Conservation (phyloP, 1,139 yeast genomes). For the Debaryomyces fabryi region DNA sequence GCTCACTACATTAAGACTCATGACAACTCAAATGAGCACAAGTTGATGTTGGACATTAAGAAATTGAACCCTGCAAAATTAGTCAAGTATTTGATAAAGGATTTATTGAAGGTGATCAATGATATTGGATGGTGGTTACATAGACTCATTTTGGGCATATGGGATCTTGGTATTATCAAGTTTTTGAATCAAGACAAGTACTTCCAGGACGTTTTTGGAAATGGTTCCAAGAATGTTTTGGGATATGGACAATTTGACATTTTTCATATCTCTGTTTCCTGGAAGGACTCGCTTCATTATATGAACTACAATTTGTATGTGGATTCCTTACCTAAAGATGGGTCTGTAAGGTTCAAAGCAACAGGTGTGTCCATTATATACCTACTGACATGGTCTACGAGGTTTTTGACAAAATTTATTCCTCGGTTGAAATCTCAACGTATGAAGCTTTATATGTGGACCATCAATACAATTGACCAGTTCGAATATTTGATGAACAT, state of each 20-base stretch:
- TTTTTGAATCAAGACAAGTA: slow-evolving; percentile 46
- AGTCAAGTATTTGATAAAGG: slow-evolving; percentile 53
- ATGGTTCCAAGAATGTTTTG: slow-evolving; percentile 15
- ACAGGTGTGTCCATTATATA: slow-evolving; percentile 46
- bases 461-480: slow-evolving; percentile 62
- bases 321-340: slow-evolving; percentile 25
- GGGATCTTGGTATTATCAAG: slow-evolving; percentile 71
- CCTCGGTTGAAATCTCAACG: slow-evolving; percentile 44
- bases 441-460: slow-evolving; percentile 75
- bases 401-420: slow-evolving; percentile 38
- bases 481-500: slow-evolving; percentile 43
- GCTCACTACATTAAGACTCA: slow-evolving; percentile 34
- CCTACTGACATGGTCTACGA: slow-evolving; percentile 42
- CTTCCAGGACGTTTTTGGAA: slow-evolving; percentile 31
- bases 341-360: slow-evolving; percentile 26
- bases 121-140: slow-evolving; percentile 68
- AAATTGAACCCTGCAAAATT: slow-evolving; percentile 64
- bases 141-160: slow-evolving; percentile 75
- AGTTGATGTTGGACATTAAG: slow-evolving; percentile 83
- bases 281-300: slow-evolving; percentile 39
- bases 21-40: slow-evolving; percentile 22
- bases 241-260: slow-evolving; percentile 37
- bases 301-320: slow-evolving; percentile 42
- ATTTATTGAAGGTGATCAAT: slow-evolving; percentile 47
- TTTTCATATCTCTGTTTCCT: slow-evolving; percentile 38